phyloP scores from a whole-genome alignment of 306 rosid species.

The Prunus mongolica region DNA sequence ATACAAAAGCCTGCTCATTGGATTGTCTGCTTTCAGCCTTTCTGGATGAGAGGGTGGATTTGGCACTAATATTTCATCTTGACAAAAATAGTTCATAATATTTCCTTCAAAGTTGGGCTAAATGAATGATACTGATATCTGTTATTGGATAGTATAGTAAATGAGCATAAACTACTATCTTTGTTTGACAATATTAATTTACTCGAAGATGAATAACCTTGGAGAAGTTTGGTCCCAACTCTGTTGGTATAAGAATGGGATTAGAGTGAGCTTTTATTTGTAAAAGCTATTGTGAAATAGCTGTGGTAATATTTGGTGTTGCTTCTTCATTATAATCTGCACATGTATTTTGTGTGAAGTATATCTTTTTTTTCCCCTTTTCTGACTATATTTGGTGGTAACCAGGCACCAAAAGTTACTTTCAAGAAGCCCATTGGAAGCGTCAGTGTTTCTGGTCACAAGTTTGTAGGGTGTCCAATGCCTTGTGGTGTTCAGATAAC shows the following conservation, averaged over 20 bases:
- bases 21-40: background rate
- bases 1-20: background rate
- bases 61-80: background rate
- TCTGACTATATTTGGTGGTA: background rate
- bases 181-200: too few species aligned
- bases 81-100: too few species aligned
- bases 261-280: background rate
- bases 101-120: background rate
- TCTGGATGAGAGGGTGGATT: background rate
- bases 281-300: background rate
- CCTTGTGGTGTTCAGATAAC: constrained; percentile 55
- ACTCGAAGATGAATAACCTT: background rate
- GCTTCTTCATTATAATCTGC: background rate
- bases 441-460: constrained; percentile 55
- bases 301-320: background rate
- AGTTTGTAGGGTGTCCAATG: constrained; percentile 60
- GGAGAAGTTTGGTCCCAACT: background rate
- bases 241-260: background rate
- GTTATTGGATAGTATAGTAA: background rate
- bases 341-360: background rate
- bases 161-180: background rate
- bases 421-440: constrained; percentile 56
- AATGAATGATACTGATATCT: background rate
- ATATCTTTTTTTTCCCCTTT: background rate
- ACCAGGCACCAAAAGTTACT: constrained; percentile 54